Conservation (phyloP, 2,329 filamentous ascomycete genomes). For the Talaromyces sp. region DNA sequence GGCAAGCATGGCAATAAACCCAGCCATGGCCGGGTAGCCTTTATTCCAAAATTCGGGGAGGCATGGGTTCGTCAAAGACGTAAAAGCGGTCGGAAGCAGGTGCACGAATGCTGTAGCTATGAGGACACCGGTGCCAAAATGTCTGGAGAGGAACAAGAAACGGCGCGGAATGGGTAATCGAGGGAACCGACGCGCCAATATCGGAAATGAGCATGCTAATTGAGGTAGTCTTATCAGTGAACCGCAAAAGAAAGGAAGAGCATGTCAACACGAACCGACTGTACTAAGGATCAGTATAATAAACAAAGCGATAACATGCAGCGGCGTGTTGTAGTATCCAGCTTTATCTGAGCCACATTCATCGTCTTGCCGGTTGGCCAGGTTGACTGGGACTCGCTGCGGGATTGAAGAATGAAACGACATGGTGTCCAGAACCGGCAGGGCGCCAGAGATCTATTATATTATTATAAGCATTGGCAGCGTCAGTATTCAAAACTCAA, state of each 20-base stretch:
- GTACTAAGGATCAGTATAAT: conserved; percentile 56
- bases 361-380: conserved; percentile 13
- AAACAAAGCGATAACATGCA: conserved; percentile 64
- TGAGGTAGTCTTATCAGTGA: conserved; percentile 1
- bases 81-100: conserved; percentile 59
- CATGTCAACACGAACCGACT: conserved; percentile 25
- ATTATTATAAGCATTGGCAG: not conserved
- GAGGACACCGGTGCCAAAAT: conserved; percentile 54
- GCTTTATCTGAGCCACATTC: conserved; percentile 30
- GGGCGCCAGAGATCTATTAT: not conserved
- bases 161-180: conserved; percentile 54
- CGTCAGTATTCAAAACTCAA: not conserved
- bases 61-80: conserved; percentile 57
- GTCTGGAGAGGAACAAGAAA: conserved; percentile 55
- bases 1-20: conserved; percentile 74
- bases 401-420: not conserved
- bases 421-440: not conserved
- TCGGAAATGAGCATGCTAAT: conserved; percentile 56
- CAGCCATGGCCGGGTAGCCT: conserved; percentile 73
- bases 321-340: conserved; percentile 56
- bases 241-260: not conserved
- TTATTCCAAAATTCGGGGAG: conserved; percentile 74
- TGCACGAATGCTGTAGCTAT: conserved; percentile 56
- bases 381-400: not conserved
- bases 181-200: conserved; percentile 56